A percentile compares a stretch with the other conserved stretches of the same genome.
Conservation (phyloP, 176 grass and related monocot species). For the Panicum miliaceum region DNA sequence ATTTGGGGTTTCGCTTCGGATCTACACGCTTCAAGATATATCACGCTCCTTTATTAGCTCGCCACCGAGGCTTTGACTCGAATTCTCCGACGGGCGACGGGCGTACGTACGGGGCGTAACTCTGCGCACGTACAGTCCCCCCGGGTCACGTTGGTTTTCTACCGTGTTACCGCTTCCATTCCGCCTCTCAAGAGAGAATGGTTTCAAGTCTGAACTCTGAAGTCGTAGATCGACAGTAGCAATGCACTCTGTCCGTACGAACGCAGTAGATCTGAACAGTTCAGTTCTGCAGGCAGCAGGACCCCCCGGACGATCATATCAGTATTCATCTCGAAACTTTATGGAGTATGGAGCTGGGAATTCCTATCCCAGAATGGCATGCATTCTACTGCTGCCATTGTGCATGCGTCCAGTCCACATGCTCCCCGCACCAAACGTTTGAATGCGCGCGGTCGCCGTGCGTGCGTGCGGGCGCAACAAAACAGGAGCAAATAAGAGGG, state of each 20-base stretch:
- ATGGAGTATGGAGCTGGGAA: background rate
- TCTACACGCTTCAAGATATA: background rate
- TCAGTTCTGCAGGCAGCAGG: background rate
- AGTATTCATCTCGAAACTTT: background rate
- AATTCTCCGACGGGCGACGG: background rate
- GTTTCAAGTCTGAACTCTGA: background rate
- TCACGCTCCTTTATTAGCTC: background rate
- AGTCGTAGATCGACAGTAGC: background rate
- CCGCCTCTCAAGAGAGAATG: background rate
- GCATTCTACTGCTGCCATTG: background rate
- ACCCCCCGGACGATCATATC: background rate
- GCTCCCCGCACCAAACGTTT: no score
- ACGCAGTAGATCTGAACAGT: background rate
- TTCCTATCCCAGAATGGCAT: slow-evolving; percentile 6
- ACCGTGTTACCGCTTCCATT: background rate
- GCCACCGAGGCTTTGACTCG: background rate
- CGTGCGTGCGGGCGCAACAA: background rate
- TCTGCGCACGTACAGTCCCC: background rate
- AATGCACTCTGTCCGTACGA: background rate
- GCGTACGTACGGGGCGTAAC: background rate
- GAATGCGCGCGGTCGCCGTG: background rate
- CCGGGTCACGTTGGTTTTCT: background rate
- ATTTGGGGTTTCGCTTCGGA: background rate
- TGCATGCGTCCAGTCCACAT: background rate
- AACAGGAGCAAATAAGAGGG: background rate